phyloP scores from a whole-genome alignment of 352 stramenopile species.

The Globisporangium heterothallicum region DNA sequence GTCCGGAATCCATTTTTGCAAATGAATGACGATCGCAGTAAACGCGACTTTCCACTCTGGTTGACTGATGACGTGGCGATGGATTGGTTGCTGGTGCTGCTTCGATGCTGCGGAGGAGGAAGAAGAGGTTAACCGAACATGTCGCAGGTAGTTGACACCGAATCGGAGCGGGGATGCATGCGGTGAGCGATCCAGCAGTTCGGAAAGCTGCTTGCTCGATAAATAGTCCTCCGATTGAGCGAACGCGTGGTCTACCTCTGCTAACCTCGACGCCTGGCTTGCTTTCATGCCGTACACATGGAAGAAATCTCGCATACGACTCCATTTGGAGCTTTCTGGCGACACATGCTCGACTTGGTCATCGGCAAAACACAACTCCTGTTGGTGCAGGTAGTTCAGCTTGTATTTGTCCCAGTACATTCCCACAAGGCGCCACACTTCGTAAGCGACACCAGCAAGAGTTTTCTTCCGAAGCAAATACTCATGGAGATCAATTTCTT shows the following conservation, averaged over 20 bases:
- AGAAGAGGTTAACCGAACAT: constrained; percentile 4
- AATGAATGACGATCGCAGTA: constrained; percentile 47
- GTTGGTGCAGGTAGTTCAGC: constrained; percentile 56
- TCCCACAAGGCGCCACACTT: constrained; percentile 58
- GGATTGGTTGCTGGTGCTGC: not conserved
- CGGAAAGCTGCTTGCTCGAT: constrained; percentile 20
- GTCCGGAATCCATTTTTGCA: constrained; percentile 42
- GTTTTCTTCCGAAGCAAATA: constrained; percentile 27
- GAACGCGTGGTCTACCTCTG: constrained; percentile 13
- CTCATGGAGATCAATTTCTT: constrained; percentile 25
- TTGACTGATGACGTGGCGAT: constrained; percentile 43
- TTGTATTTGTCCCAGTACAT: constrained; percentile 59
- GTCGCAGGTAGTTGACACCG: constrained; percentile 30
- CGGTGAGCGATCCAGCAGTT: constrained; percentile 17
- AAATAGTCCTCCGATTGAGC: constrained; percentile 10
- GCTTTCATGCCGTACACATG: constrained; percentile 55
- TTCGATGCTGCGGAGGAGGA: constrained; percentile 1
- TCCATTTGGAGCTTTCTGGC: constrained; percentile 24
- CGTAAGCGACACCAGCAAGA: constrained; percentile 36
- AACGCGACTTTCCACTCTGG: constrained; percentile 65
- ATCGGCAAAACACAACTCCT: constrained; percentile 55
- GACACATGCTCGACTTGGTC: not conserved
- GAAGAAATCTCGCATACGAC: constrained; percentile 23
- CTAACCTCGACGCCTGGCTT: constrained; percentile 27
- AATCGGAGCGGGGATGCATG: constrained; percentile 25